These are phyloP conservation scores for Lepidium didymum DNA, from an alignment of 345 rosid species.

Conservation along the genomic window DNA sequence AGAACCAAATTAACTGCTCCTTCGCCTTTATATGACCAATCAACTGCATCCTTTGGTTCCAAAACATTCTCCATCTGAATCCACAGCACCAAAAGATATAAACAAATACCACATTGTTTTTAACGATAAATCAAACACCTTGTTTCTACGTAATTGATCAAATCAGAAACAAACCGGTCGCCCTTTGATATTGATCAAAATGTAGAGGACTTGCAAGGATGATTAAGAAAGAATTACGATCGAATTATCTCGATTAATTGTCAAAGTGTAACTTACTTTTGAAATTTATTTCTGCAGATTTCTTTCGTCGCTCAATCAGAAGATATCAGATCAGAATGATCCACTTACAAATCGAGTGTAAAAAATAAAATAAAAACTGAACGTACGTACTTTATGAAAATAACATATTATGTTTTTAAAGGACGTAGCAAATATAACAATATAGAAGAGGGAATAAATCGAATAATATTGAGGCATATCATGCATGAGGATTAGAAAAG, in stretches of 20 bases:
- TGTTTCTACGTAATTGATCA: background rate
- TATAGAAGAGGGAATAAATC: background rate
- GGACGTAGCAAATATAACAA: background rate
- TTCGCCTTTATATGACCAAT: slow-evolving; percentile 91
- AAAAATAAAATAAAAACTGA: too few species aligned
- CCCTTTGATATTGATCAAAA: background rate
- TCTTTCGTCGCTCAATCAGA: background rate
- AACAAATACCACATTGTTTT: background rate
- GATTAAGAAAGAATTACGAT: background rate
- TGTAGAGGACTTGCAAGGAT: background rate
- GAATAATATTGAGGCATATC: background rate
- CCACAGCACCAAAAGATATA: background rate
- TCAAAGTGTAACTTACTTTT: background rate
- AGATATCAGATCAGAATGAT: too few species aligned
- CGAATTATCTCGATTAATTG: background rate
- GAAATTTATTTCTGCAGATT: background rate
- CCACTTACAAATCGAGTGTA: too few species aligned
- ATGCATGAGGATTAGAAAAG: background rate
- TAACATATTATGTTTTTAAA: background rate
- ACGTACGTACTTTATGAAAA: background rate
- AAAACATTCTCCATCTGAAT: slow-evolving; percentile 50
- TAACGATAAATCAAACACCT: background rate
- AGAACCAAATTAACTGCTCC: slow-evolving; percentile 94
- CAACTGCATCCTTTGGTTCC: slow-evolving; percentile 55
- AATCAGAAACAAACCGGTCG: background rate